These are phyloP conservation scores for Golubevia sp. DNA, from an alignment of 1,284 basidiomycete species.

Conservation along the genomic window DNA sequence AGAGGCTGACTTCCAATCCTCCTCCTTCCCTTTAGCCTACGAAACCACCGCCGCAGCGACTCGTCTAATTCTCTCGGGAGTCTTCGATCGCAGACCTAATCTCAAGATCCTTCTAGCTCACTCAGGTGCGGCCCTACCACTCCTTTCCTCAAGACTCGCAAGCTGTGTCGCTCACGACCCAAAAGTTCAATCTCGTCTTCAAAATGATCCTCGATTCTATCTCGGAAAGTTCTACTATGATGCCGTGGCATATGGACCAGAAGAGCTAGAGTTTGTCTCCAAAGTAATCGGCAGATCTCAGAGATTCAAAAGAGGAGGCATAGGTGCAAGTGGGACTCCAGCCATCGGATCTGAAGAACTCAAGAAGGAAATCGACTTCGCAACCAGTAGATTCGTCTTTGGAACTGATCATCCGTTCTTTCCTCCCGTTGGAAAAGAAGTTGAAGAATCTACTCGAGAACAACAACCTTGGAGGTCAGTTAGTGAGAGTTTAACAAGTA, in stretches of 20 bases:
- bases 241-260: conserved; percentile 80
- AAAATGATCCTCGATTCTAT: conserved; percentile 77
- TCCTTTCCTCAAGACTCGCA: conserved; percentile 76
- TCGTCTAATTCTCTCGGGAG: conserved; percentile 77
- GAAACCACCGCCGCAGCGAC: conserved; percentile 64
- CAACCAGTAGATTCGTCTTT: conserved; percentile 73
- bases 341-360: background rate
- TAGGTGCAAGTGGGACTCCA: conserved; percentile 21
- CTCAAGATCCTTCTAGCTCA: conserved; percentile 79
- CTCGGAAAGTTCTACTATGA: conserved; percentile 79
- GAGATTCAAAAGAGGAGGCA: conserved; percentile 65
- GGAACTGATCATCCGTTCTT: conserved; percentile 90
- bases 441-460: conserved; percentile 50
- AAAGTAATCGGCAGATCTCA: conserved; percentile 71
- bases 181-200: conserved; percentile 72
- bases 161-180: conserved; percentile 84
- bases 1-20: too few species aligned
- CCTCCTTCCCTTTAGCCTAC: too few species aligned
- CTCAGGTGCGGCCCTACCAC: conserved; percentile 79
- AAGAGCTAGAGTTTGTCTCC: conserved; percentile 77
- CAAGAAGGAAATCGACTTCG: conserved; percentile 19
- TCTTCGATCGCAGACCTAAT: conserved; percentile 75
- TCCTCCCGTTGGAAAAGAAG: conserved; percentile 70
- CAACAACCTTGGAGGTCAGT: conserved; percentile 74
- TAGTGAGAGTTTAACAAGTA: conserved; percentile 78